phyloP scores from a whole-genome alignment of 2,329 filamentous ascomycete species.

The Botrytis pseudocinerea region DNA sequence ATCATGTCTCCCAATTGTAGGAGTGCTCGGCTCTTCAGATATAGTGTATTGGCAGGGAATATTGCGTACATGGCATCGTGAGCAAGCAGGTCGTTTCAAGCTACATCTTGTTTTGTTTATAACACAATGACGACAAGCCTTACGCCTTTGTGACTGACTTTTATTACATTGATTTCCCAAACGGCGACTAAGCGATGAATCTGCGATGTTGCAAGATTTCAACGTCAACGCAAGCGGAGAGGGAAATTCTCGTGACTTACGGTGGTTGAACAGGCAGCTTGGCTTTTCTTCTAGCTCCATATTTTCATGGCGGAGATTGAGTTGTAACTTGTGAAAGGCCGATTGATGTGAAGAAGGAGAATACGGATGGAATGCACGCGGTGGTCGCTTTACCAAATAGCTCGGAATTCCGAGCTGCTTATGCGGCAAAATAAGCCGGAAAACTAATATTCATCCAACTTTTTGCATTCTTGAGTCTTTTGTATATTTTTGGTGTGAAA shows the following conservation, averaged over 20 bases:
- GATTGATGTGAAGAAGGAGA: not conserved
- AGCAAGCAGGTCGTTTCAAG: not conserved
- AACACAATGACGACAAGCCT: not conserved
- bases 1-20: not conserved
- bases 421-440: not conserved
- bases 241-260: not conserved
- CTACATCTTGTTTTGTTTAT: not conserved
- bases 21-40: not conserved
- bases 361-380: not conserved
- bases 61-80: not conserved
- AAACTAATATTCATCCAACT: not conserved
- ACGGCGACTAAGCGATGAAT: slow-evolving; percentile 3
- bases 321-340: not conserved
- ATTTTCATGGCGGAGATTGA: not conserved
- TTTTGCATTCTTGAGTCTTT: not conserved
- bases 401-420: not conserved
- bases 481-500: not conserved
- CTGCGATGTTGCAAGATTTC: not conserved
- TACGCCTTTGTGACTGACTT: not conserved
- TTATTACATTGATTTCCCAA: not conserved
- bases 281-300: not conserved
- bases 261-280: not conserved
- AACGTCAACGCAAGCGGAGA: too few species aligned
- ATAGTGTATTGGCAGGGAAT: not conserved
- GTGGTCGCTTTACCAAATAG: not conserved